These are phyloP conservation scores for Hirsutella thompsonii DNA, from an alignment of 2,329 filamentous ascomycete genomes.

Conservation along the genomic window DNA sequence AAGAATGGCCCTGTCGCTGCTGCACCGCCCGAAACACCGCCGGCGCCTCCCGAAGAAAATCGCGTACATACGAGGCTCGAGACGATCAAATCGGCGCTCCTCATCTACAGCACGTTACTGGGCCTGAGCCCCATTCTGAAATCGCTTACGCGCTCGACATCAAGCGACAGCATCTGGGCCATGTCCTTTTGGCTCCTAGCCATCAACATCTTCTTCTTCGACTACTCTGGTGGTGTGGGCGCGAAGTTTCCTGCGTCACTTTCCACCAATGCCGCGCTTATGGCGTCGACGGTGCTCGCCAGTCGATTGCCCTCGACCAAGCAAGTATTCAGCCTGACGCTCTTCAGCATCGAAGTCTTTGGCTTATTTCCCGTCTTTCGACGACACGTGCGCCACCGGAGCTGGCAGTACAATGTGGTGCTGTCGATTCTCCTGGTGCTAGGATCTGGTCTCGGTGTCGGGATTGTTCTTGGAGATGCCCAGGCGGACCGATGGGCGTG, in stretches of 20 bases:
- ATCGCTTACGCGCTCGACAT: conserved; percentile 86
- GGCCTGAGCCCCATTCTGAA: conserved; percentile 92
- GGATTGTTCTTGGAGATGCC: conserved; percentile 39
- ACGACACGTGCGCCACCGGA: conserved; percentile 71
- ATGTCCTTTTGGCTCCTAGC: conserved; percentile 86
- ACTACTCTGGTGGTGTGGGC: conserved; percentile 65
- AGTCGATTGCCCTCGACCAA: conserved; percentile 80
- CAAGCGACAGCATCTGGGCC: conserved; percentile 92
- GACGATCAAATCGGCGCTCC: conserved; percentile 80
- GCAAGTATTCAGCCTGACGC: conserved; percentile 85
- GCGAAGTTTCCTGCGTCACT: conserved; percentile 59
- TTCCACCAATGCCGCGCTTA: conserved; percentile 89
- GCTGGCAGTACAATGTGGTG: conserved; percentile 66
- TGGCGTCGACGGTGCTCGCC: conserved; percentile 90
- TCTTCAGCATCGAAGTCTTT: conserved; percentile 96
- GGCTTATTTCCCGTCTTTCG: conserved; percentile 95
- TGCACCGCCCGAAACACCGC: conserved; percentile 11
- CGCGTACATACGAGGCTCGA: conserved; percentile 46
- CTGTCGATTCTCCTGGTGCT: conserved; percentile 68
- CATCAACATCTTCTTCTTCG: conserved; percentile 96
- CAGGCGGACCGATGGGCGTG: conserved; percentile 31
- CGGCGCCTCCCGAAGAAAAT: conserved; percentile 18
- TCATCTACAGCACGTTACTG: conserved; percentile 87
- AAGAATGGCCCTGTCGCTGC: conserved; percentile 9
- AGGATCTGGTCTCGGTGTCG: conserved; percentile 68